Conservation (phyloP, 2,329 filamentous ascomycete species). For the Tolypocladium tundrense region DNA sequence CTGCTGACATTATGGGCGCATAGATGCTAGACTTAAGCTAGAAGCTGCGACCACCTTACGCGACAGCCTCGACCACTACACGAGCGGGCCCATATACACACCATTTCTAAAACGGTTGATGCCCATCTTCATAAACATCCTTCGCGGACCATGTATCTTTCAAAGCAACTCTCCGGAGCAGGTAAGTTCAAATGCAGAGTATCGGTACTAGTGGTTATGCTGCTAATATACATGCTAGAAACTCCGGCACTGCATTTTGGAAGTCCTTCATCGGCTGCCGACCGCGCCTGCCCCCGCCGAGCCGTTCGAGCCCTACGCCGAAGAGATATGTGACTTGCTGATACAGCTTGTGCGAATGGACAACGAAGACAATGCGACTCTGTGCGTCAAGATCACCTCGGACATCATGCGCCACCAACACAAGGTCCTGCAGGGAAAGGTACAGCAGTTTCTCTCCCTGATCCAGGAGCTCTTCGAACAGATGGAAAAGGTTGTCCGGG, state of each 20-base stretch:
- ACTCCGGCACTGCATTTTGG: conserved; percentile 84
- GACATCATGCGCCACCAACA: conserved; percentile 91
- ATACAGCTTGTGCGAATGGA: conserved; percentile 83
- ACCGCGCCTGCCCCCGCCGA: conserved; percentile 63
- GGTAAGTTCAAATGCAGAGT: conserved; percentile 35
- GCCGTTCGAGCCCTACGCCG: conserved; percentile 77
- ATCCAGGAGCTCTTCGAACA: conserved; percentile 95
- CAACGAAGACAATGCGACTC: conserved; percentile 97
- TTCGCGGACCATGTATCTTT: conserved; percentile 81
- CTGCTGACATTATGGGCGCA: conserved; percentile 3
- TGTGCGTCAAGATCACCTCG: conserved; percentile 97
- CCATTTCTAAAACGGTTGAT: conserved; percentile 80
- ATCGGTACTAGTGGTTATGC: not conserved
- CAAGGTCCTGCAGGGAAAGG: conserved; percentile 66
- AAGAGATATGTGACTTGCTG: conserved; percentile 80
- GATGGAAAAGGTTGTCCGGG: conserved; percentile 88
- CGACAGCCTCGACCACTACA: conserved; percentile 86
- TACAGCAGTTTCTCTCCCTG: conserved; percentile 80
- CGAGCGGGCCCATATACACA: conserved; percentile 63
- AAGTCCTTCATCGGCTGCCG: conserved; percentile 81
- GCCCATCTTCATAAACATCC: conserved; percentile 77
- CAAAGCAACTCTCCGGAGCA: conserved; percentile 85
- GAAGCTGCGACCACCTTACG: conserved; percentile 78
- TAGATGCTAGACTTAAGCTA: conserved; percentile 73
- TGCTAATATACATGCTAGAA: conserved; percentile 41